Evolutionary conservation across 768 basidiomycete species (phyloP), one percentile per base, ranked within the genome.

Genomic region (Dictyophora rubrovolvata): DNA sequence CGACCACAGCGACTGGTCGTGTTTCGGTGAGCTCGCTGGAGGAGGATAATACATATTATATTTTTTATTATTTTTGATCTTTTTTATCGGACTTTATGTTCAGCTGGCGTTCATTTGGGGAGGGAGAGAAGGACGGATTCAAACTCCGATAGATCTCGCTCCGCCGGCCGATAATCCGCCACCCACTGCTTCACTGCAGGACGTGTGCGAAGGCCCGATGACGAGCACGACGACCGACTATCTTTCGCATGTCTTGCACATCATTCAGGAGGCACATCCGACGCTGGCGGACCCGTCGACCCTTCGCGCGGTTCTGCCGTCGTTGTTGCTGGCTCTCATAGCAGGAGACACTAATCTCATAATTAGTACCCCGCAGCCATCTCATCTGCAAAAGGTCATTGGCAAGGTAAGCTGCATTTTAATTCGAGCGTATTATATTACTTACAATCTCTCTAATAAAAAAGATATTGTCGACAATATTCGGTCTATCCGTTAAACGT

Each of bases 1-100:
- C 47, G 77, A 74, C 87, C 87, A 90, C 53, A 84, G 79, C 21
- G 79, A 78, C 74, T 85, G 86, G 73, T 89, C 87, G 70, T 86
- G 85, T 68, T 85, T 86, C 68, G 88, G 87, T 64, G 88, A 89
- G 71, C 87, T 59, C 35, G 57, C 57, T 12, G 57, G 57, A 35
- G 57, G 87, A 69, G 88, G 87, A 67, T 87, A 90, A 75, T 87
- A 90, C 87, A 90, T 90, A 42, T 42, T 42, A 3, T 28, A 28
- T 42, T 14, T 42, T 42, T 42, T 14, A 14, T 42, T 42, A 42
- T 42, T 42, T 42, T 42, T 14, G 12, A n/a, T 42, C n/a, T 42
- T 42, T 42, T n/a, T 42, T 42, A n/a, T 42, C 42, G 28, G 28
- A 28, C 28, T 28, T 28, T 28, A 14, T 42, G 42, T 42, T 42